Evolutionary conservation across 75 land plant species (phyloP).

Genomic region (Picea sitchensis): DNA sequence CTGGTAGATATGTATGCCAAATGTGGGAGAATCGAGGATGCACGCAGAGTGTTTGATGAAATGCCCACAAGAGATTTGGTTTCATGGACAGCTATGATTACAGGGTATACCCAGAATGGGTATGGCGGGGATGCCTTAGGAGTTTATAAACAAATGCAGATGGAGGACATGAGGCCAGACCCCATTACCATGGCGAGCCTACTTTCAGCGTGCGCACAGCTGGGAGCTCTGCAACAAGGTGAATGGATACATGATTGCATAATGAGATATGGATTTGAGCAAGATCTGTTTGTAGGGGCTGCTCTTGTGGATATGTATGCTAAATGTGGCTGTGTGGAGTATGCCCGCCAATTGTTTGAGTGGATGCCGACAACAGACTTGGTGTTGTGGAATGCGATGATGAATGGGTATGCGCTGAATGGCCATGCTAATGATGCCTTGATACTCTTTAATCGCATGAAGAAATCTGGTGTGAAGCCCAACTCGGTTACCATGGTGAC

Average conservation of each 20-base stretch:
- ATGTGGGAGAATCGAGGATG: constrained; percentile 14
- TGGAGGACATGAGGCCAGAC: constrained; percentile 50
- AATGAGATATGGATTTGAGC: constrained; percentile 41
- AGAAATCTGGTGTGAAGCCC: constrained; percentile 34
- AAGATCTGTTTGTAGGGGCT: constrained; percentile 54
- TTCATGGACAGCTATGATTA: constrained; percentile 69
- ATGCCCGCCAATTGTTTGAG: constrained; percentile 61
- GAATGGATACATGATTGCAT: constrained; percentile 66
- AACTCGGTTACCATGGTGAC: constrained; percentile 62
- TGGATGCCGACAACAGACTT: constrained; percentile 41
- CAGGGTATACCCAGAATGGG: constrained; percentile 65
- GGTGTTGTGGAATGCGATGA: constrained; percentile 83
- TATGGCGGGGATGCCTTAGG: constrained; percentile 55
- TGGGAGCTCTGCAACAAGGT: constrained; percentile 43
- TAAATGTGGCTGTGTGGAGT: constrained; percentile 56
- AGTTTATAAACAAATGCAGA: constrained; percentile 55
- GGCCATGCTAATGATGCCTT: constrained; percentile 42
- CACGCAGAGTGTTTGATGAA: constrained; percentile 66
- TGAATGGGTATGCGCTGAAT: constrained; percentile 64
- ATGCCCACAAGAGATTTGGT: constrained; percentile 56
- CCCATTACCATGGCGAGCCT: constrained; percentile 66
- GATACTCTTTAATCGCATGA: constrained; percentile 57
- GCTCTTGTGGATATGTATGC: constrained; percentile 77
- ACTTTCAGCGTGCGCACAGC: constrained; percentile 54
- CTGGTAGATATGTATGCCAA: constrained; percentile 22